A percentile compares a stretch with the other conserved stretches of the same genome.
These are phyloP conservation scores for Zymoseptoria crescenta DNA, from an alignment of 2,329 filamentous ascomycete genomes.

Conservation along the genomic window DNA sequence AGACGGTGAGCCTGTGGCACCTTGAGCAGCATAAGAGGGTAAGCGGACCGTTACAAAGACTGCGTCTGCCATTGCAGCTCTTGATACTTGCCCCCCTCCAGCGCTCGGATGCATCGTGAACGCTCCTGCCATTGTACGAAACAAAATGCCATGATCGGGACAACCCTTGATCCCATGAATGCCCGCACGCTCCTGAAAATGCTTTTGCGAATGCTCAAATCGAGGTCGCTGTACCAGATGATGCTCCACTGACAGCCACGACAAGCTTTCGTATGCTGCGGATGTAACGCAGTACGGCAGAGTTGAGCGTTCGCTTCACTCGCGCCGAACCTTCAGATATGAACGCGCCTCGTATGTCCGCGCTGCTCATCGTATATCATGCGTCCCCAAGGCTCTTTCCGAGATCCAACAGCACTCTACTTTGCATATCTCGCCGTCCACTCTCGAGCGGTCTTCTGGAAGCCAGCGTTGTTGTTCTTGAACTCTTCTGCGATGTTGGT, in stretches of 20 bases:
- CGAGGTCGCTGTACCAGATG: not conserved
- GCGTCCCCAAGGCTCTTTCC: not conserved
- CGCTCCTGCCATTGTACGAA: not conserved
- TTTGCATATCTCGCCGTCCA: slow-evolving; percentile 67
- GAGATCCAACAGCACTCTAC: not conserved
- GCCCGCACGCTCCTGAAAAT: not conserved
- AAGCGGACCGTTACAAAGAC: not conserved
- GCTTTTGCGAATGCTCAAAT: not conserved
- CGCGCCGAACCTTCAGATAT: not conserved
- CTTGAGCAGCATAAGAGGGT: too few relatives aligned
- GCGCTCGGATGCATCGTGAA: not conserved
- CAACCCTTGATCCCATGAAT: not conserved
- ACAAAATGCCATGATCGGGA: not conserved
- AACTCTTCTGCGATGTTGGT: slow-evolving; percentile 78
- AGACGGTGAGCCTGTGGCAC: too few relatives aligned
- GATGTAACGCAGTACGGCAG: not conserved
- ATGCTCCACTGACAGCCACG: not conserved
- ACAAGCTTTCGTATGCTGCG: not conserved
- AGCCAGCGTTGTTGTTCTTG: slow-evolving; percentile 57
- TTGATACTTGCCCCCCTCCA: not conserved
- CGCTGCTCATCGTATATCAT: not conserved
- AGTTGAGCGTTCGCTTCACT: not conserved
- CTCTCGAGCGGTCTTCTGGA: slow-evolving; percentile 65
- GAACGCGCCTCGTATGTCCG: not conserved
- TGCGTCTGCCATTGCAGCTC: not conserved